Evolutionary conservation across 768 basidiomycete species (phyloP).

Genomic region (Agaricus blazei): DNA sequence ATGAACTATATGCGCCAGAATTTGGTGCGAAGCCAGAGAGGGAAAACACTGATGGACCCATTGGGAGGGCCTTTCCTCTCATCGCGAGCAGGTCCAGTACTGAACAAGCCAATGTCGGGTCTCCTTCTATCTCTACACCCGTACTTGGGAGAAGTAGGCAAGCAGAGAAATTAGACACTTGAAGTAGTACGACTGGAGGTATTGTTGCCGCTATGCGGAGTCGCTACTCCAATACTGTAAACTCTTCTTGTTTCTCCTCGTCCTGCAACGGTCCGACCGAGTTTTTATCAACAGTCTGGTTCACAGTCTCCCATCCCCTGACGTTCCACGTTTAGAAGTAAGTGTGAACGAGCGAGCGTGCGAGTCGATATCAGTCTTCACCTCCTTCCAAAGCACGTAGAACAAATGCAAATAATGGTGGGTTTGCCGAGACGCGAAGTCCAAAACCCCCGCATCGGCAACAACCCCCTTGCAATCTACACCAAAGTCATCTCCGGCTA

Average conservation of each 20-base stretch:
- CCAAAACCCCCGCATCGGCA: neutral
- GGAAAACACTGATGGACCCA: neutral
- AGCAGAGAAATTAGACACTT: slow-evolving; percentile 49
- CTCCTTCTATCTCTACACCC: slow-evolving; percentile 23
- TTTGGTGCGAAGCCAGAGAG: neutral
- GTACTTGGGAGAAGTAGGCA: slow-evolving; percentile 23
- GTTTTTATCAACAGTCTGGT: slow-evolving; percentile 35
- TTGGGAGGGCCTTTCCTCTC: neutral
- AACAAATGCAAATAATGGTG: slow-evolving; percentile 8
- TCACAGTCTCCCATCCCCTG: slow-evolving; percentile 49
- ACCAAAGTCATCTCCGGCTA: slow-evolving; percentile 19
- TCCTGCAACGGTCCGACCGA: neutral
- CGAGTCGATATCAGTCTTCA: slow-evolving; percentile 50
- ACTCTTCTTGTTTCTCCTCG: slow-evolving; percentile 18
- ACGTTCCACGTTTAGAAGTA: slow-evolving; percentile 56
- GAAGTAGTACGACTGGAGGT: slow-evolving; percentile 42
- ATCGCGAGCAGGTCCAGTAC: neutral
- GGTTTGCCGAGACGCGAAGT: neutral
- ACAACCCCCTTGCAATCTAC: neutral
- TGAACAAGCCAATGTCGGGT: slow-evolving; percentile 5
- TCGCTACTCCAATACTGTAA: slow-evolving; percentile 53
- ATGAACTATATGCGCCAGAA: neutral
- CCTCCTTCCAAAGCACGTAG: slow-evolving; percentile 38
- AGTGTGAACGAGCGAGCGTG: slow-evolving; percentile 63
- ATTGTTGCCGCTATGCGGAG: slow-evolving; percentile 68